Evolutionary conservation across 2,329 filamentous ascomycete species (phyloP).

Genomic region (Trichoderma sp.): DNA sequence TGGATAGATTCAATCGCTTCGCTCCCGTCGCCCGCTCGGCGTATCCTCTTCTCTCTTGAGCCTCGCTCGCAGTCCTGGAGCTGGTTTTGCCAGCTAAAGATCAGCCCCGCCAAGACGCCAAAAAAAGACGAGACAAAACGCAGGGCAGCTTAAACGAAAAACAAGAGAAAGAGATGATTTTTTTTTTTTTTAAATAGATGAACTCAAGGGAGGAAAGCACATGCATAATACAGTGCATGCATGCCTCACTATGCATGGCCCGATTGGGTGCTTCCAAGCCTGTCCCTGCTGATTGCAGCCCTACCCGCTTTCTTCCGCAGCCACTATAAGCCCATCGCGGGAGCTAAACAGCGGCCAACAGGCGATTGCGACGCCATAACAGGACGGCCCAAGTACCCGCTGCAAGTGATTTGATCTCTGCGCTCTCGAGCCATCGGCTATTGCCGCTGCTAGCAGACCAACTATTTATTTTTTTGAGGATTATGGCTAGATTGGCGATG

Average conservation of each 20-base stretch:
- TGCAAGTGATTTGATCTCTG: too few relatives aligned
- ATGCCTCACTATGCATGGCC: too few relatives aligned
- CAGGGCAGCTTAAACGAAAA: not conserved
- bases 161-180: not conserved
- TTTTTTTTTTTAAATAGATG: too few relatives aligned
- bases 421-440: not conserved
- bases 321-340: too few relatives aligned
- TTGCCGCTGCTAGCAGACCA: too few relatives aligned
- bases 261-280: not conserved
- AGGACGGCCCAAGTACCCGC: not conserved
- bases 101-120: not conserved
- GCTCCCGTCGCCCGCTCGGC: not conserved
- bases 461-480: too few relatives aligned
- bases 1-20: not conserved
- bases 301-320: too few relatives aligned
- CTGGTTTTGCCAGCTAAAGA: not conserved
- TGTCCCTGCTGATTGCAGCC: not conserved
- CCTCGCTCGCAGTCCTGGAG: not conserved
- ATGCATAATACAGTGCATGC: too few relatives aligned
- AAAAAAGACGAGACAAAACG: not conserved
- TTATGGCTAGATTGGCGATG: not conserved
- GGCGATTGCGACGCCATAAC: too few relatives aligned
- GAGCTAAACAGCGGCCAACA: too few relatives aligned
- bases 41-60: not conserved
- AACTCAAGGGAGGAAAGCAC: too few relatives aligned